phyloP scores from a whole-genome alignment of 257 asterid species.

The Nicotiana undulata region DNA sequence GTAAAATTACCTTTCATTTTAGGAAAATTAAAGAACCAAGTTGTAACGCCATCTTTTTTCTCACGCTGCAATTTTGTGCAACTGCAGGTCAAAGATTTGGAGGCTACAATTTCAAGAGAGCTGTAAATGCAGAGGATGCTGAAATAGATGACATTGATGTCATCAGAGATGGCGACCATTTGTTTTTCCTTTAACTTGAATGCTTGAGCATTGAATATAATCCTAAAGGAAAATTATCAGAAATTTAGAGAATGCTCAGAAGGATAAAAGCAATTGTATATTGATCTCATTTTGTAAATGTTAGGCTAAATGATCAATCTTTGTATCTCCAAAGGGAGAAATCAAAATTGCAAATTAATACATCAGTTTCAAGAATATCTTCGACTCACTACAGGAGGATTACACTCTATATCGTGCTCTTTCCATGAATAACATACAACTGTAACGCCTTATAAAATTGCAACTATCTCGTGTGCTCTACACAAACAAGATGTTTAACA shows the following conservation, averaged over 20 bases:
- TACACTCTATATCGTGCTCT: neutral
- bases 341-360: neutral
- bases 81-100: slow-evolving; percentile 78
- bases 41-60: neutral
- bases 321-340: slow-evolving; percentile 7
- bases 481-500: neutral
- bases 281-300: slow-evolving; percentile 6
- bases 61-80: slow-evolving; percentile 2
- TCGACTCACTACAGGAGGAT: neutral
- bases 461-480: neutral
- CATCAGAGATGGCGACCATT: slow-evolving; percentile 79
- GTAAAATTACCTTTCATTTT: slow-evolving; percentile 29
- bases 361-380: neutral
- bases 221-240: neutral
- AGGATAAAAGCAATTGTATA: neutral
- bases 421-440: neutral
- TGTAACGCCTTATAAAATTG: neutral
- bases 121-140: slow-evolving; percentile 57
- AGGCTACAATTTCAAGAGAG: slow-evolving; percentile 32
- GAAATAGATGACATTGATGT: slow-evolving; percentile 72
- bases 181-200: slow-evolving; percentile 42
- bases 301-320: slow-evolving; percentile 4
- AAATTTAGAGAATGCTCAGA: neutral
- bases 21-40: neutral
- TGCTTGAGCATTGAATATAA: slow-evolving; percentile 12